Evolutionary conservation across 2,329 filamentous ascomycete species (phyloP), one percentile per base, ranked within the genome.

Genomic region (Lasiodiplodia theobromae): DNA sequence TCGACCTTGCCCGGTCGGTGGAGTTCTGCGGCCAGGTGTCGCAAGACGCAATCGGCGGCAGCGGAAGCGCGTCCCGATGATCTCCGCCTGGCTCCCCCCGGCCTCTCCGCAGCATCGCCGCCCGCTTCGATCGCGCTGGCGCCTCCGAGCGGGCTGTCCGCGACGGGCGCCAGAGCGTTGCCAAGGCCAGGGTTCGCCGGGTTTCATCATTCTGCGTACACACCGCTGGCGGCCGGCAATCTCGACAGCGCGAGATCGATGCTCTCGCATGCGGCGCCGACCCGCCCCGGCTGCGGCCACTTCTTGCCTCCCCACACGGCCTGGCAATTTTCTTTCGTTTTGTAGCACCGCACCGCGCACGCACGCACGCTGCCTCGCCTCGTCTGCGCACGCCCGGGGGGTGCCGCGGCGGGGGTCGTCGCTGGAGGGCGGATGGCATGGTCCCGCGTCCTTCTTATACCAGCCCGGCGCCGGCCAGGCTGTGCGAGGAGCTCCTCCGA

Each of bases 251-350:
- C 53, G 53, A 60, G 57, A 60, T 60, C 57, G 57, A 60, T 60
- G 44, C 44, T 47, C 57, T 38, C 37, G 57, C 57, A 31, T 60
- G 57, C 56, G 56, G 37, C 56, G 56, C 7, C 56, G 56, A 28
- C 56, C 56, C 56, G 56, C 56, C 56, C 37, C 56, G 38, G 56
- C 57, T n/a, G 38, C 57, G 57, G 57, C 57, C 38, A 60, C 14
- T 14, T 60, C 57, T 60, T 60, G 54, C 54, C 54, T 38, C 25
- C 57, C 57, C 40, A 25, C 40, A 63, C 40, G 47, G 47, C 47
- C 60, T 64, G 60, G 60, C 60, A 25, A 51, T 64, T 64, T 64
- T 64, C 60, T 51, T 64, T 64, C 60, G 60, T 64, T 64, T 64
- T 64, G 60, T 64, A 64, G 34, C 60, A 64, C 60, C 47, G 40